phyloP scores from a whole-genome alignment of 2,329 filamentous ascomycete genomes.

The Monosporascus sp. region DNA sequence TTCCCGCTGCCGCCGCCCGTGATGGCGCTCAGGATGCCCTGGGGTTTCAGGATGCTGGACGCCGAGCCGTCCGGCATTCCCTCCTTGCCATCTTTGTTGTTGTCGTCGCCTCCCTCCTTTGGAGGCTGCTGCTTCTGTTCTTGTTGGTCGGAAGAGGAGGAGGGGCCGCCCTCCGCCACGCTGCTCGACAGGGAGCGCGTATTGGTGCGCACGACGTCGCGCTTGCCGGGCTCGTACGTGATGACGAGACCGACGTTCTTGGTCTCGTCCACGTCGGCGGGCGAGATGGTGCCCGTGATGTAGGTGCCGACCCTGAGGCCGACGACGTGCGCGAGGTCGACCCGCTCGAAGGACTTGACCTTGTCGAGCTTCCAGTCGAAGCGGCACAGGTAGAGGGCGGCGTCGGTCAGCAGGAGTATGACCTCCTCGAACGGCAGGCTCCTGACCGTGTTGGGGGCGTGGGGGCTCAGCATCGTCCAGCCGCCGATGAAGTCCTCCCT shows the following conservation, averaged over 20 bases:
- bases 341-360: conserved; percentile 83
- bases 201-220: conserved; percentile 73
- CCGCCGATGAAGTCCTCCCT: conserved; percentile 80
- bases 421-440: conserved; percentile 80
- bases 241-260: conserved; percentile 83
- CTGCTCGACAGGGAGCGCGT: conserved; percentile 69
- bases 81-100: background rate
- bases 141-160: conserved; percentile 15
- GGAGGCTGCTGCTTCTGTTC: background rate
- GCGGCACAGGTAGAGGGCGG: conserved; percentile 79
- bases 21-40: conserved; percentile 17
- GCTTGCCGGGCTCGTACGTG: conserved; percentile 65
- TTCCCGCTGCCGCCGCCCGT: conserved; percentile 3
- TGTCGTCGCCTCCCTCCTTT: background rate
- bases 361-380: conserved; percentile 97
- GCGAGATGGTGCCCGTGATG: conserved; percentile 79
- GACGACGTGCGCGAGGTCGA: conserved; percentile 68
- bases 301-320: conserved; percentile 78
- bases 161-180: conserved; percentile 26
- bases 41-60: conserved; percentile 13
- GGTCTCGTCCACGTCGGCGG: conserved; percentile 67
- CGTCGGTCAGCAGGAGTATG: conserved; percentile 79
- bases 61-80: conserved; percentile 3
- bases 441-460: conserved; percentile 60
- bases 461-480: conserved; percentile 82